Evolutionary conservation across 768 basidiomycete genomes (phyloP), one percentile per base, ranked within the genome.

Genomic region (Mycena latifolia): DNA sequence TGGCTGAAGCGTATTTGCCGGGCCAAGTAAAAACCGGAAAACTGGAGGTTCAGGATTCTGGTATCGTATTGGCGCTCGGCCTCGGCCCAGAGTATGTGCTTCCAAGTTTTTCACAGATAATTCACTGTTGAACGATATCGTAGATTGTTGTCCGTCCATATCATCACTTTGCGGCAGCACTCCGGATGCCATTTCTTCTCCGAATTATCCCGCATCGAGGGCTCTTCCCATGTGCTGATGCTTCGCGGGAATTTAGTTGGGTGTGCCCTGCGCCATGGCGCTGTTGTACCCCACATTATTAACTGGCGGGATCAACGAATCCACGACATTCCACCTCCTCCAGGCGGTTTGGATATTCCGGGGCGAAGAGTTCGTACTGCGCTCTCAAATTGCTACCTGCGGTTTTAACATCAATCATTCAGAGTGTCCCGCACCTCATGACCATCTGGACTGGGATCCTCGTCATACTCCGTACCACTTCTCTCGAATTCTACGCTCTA

Each of bases 201-300:
- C 1, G 65, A 62, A 53, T 27, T 67, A 20, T 5, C 14, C 14
- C 66, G 52, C 8, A 48, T 58, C 14, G 55, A 57, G 7, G 41
- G 31, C 3, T 67, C 66, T 2, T 54, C 61, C 22, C 66, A 62
- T 54, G 61, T 67, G 1, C 33, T 67, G 28, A 62, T 67, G 66
- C 33, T 67, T 2, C 24, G 20, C n/a, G 66, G 55, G 2, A 17
- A 57, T 15, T 47, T 55, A 9, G n/a, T 63, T 20, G 66, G 55
- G 20, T 67, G 66, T 29, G 66, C 50, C 0, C 12, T 54, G n/a
- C 55, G 55, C 18, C 17, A 55, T 11, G 48, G 29, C n/a, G 29
- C 41, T 6, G 46, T 51, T 31, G 29, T 31, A 9, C 66, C 61
- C 1, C 66, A 67, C 35, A 5, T 67, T 3, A 22, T 67, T 2